phyloP scores from a whole-genome alignment of 2,329 filamentous ascomycete genomes.

The Aspergillus niger region DNA sequence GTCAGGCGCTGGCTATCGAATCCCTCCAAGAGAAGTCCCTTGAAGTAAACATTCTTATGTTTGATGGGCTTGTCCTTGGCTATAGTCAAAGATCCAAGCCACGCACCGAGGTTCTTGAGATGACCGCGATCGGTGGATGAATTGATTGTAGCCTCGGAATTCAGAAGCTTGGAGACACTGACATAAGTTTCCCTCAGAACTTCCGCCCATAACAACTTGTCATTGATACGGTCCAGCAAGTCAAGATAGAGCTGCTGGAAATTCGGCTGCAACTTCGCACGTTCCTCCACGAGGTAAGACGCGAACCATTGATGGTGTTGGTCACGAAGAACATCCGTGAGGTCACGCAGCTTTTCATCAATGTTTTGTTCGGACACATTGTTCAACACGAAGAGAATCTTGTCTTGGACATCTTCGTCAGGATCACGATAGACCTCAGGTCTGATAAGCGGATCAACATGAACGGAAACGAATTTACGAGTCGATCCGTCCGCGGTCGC shows the following conservation, averaged over 20 bases:
- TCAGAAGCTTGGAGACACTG: slow-evolving; percentile 82
- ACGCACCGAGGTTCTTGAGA: slow-evolving; percentile 88
- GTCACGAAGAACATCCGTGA: slow-evolving; percentile 75
- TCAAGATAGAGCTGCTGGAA: slow-evolving; percentile 93
- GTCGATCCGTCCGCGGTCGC: slow-evolving; percentile 60
- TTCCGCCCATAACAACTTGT: slow-evolving; percentile 78
- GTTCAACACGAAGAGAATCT: slow-evolving; percentile 93
- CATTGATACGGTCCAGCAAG: slow-evolving; percentile 78
- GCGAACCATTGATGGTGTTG: slow-evolving; percentile 96
- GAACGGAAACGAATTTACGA: slow-evolving; percentile 75
- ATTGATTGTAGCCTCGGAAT: slow-evolving; percentile 82
- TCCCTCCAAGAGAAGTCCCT: slow-evolving; percentile 89
- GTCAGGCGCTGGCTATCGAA: slow-evolving; percentile 89
- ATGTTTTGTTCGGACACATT: slow-evolving; percentile 92
- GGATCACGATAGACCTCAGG: slow-evolving; percentile 76
- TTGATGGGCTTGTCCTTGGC: slow-evolving; percentile 94
- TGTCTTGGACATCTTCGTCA: slow-evolving; percentile 81
- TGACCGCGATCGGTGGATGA: slow-evolving; percentile 82
- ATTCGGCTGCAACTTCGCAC: slow-evolving; percentile 95
- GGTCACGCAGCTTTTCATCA: slow-evolving; percentile 77
- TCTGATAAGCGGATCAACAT: slow-evolving; percentile 68
- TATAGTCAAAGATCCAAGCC: slow-evolving; percentile 90
- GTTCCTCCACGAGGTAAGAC: slow-evolving; percentile 88
- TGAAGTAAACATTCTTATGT: slow-evolving; percentile 95
- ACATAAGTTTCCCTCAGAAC: slow-evolving; percentile 92